Evolutionary conservation across 805 yeast species (phyloP), one percentile per base, ranked within the genome.

Genomic region (Metschnikowia gruessii): DNA sequence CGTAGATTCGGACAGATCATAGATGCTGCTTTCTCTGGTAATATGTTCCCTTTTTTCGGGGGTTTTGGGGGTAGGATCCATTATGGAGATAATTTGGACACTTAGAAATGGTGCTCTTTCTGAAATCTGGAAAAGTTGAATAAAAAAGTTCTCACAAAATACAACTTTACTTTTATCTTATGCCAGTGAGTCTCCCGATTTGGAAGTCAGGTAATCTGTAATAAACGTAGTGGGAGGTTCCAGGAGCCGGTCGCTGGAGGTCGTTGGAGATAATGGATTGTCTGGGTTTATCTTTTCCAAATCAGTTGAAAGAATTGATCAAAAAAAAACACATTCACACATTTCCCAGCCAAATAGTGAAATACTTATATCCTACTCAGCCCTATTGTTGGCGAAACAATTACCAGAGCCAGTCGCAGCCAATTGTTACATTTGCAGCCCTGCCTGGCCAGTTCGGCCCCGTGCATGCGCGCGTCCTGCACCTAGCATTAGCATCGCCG

Each of bases 401-500:
- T 22, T 22, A 26, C 31, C 15, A 8, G 30, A 39, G 42, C 42
- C 38, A 22, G 47, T 44, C 48, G 48, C 48, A 44, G 48, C 48
- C 48, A 44, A 16, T 37, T 30, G 30, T 28, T 8, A 19, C n/a
- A 42, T 44, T 39, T 44, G 48, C 48, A 44, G 48, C 43, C 43
- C 48, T 29, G 36, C 16, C 33, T 21, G 12, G 46, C 37, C 16
- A 31, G 17, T 17, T 6, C 9, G 38, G 28, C 19, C 24, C 17
- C 31, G 19, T 26, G 37, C 46, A 31, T 22, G 32, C 28, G n/a
- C 26, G 18, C 19, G 32, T 22, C 16, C 3, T n/a, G 12, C 3
- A 9, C 17, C 11, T 22, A 36, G 28, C 12, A 8, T 3, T 30
- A 13, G 29, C 12, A 36, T 10, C 42, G 46, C 41, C 46, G 46